These are phyloP conservation scores for Aureoboletus auriporus DNA, from an alignment of 768 basidiomycete genomes.

Conservation along the genomic window DNA sequence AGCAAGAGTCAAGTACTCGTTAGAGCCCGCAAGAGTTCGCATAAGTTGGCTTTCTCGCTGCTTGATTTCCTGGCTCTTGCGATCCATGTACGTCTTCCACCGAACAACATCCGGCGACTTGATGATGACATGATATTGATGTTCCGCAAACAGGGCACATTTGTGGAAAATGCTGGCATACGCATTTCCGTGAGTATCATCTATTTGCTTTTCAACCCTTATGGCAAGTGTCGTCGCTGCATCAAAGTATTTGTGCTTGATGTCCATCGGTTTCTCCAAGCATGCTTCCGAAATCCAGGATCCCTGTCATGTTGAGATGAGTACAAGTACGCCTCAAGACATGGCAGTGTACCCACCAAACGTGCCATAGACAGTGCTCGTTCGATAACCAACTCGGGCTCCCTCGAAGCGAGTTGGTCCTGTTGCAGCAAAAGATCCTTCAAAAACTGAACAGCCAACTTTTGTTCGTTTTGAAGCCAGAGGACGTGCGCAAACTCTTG, in stretches of 20 bases:
- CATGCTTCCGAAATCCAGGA: conserved; percentile 89
- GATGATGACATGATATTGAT: conserved; percentile 70
- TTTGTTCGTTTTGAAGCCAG: conserved; percentile 85
- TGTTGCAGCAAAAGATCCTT: conserved; percentile 32
- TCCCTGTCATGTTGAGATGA: conserved; percentile 49
- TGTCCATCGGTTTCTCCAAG: conserved; percentile 70
- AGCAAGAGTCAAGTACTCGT: conserved; percentile 28
- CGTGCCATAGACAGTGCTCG: conserved; percentile 53
- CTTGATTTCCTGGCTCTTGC: conserved; percentile 69
- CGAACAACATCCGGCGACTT: conserved; percentile 68
- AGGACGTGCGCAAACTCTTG: conserved; percentile 88
- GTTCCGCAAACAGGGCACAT: conserved; percentile 87
- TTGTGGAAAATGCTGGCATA: conserved; percentile 67
- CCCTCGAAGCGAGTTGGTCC: conserved; percentile 4
- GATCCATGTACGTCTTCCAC: conserved; percentile 66
- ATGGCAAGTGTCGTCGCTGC: conserved; percentile 44
- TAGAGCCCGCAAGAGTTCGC: conserved; percentile 17
- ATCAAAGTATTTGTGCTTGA: conserved; percentile 67
- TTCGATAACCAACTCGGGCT: conserved; percentile 18
- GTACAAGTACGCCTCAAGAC: background rate
- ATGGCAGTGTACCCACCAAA: conserved; percentile 45
- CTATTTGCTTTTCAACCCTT: conserved; percentile 18
- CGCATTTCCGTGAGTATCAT: conserved; percentile 20
- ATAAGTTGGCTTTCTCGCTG: conserved; percentile 39
- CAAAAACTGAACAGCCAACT: conserved; percentile 73